Percentiles rank a stretch among this genome's conserved stretches.
phyloP scores from a whole-genome alignment of 1,284 basidiomycete species.

The Thelephora terrestris region DNA sequence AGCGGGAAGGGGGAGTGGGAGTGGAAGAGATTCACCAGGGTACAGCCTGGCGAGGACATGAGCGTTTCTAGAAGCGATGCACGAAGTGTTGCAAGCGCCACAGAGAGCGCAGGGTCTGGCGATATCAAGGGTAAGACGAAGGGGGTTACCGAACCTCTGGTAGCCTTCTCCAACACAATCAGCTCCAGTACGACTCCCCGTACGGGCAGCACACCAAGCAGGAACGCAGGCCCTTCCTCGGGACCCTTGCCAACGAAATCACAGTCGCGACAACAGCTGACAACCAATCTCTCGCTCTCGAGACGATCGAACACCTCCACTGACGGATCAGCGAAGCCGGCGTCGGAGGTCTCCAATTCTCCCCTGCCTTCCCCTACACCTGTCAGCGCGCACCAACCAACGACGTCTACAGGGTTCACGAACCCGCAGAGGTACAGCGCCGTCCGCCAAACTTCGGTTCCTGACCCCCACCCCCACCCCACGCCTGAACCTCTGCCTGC shows the following conservation, averaged over 20 bases:
- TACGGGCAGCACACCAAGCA: neutral
- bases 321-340: neutral
- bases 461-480: slow-evolving; percentile 73
- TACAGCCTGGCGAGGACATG: slow-evolving; percentile 25
- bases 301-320: slow-evolving; percentile 2
- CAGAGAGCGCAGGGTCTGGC: slow-evolving; percentile 30
- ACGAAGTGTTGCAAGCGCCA: slow-evolving; percentile 38
- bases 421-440: neutral
- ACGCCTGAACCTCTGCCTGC: slow-evolving; percentile 51
- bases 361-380: slow-evolving; percentile 9
- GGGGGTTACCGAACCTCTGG: slow-evolving; percentile 7
- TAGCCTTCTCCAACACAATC: slow-evolving; percentile 3
- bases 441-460: neutral
- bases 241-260: slow-evolving; percentile 1
- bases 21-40: slow-evolving; percentile 52
- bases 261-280: neutral
- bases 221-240: neutral
- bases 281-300: neutral
- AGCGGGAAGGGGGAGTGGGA: slow-evolving; percentile 49
- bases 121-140: slow-evolving; percentile 15
- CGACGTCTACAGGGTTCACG: slow-evolving; percentile 17
- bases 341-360: slow-evolving; percentile 11
- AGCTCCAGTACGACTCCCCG: slow-evolving; percentile 1
- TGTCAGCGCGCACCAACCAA: slow-evolving; percentile 17
- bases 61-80: slow-evolving; percentile 28